Conservation (phyloP, 2,329 filamentous ascomycete species). For the Chrysoporthe austroafricana region DNA sequence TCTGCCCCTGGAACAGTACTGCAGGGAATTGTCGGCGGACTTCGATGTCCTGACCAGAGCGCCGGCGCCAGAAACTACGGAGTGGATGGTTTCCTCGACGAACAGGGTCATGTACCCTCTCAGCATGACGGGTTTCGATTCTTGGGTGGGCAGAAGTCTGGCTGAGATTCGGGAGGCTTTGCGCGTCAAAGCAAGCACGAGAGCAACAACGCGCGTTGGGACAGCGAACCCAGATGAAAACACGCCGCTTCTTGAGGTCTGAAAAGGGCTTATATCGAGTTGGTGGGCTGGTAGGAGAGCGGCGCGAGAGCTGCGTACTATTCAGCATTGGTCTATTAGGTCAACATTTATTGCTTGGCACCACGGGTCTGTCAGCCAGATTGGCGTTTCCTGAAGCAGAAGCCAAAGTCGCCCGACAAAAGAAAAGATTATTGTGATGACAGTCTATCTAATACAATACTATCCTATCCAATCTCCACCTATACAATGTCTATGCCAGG, state of each 20-base stretch:
- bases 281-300: neutral
- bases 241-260: neutral
- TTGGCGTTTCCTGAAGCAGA: neutral
- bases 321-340: neutral
- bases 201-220: neutral
- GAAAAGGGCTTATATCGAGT: neutral
- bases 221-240: neutral
- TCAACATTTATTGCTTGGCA: neutral
- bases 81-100: neutral
- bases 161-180: slow-evolving; percentile 12
- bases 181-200: slow-evolving; percentile 8
- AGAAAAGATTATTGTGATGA: slow-evolving; percentile 19
- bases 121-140: slow-evolving; percentile 10
- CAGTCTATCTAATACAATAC: slow-evolving; percentile 6
- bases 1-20: slow-evolving; percentile 2
- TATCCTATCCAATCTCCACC: slow-evolving; percentile 20
- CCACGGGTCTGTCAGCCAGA: neutral
- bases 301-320: neutral
- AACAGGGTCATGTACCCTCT: slow-evolving; percentile 7
- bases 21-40: slow-evolving; percentile 11
- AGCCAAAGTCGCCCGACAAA: slow-evolving; percentile 12
- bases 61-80: slow-evolving; percentile 1
- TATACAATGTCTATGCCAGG: slow-evolving; percentile 25
- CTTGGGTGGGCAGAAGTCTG: slow-evolving; percentile 7
- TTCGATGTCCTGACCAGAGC: slow-evolving; percentile 11